These are phyloP conservation scores for Venturia effusa DNA, from an alignment of 2,329 filamentous ascomycete genomes.

Conservation along the genomic window DNA sequence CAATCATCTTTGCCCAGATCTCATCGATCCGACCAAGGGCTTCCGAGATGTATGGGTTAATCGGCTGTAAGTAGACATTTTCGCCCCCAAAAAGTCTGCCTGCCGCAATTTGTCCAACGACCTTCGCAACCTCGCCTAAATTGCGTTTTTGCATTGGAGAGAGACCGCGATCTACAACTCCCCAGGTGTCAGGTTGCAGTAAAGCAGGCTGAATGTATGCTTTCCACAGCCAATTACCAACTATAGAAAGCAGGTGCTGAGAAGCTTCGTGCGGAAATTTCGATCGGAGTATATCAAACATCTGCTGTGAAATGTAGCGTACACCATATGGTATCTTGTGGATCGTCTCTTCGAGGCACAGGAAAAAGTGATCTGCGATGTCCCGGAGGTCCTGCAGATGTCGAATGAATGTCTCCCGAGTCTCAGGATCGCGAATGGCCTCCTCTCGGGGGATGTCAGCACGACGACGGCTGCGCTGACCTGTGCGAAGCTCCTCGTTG, in stretches of 20 bases:
- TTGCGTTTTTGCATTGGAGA: slow-evolving; percentile 91
- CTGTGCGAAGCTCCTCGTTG: slow-evolving; percentile 91
- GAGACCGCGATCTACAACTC: slow-evolving; percentile 80
- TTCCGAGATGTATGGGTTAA: slow-evolving; percentile 84
- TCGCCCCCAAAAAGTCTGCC: slow-evolving; percentile 86
- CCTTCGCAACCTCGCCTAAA: slow-evolving; percentile 79
- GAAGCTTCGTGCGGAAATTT: slow-evolving; percentile 74
- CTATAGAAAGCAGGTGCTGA: slow-evolving; percentile 67
- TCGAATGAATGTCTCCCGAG: slow-evolving; percentile 82
- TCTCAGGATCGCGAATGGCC: slow-evolving; percentile 93
- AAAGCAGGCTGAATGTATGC: slow-evolving; percentile 87
- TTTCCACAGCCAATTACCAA: slow-evolving; percentile 87
- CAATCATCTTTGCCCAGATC: slow-evolving; percentile 67
- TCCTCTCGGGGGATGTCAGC: slow-evolving; percentile 82
- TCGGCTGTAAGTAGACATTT: slow-evolving; percentile 87
- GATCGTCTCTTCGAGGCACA: slow-evolving; percentile 68
- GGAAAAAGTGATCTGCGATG: slow-evolving; percentile 84
- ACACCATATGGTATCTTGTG: slow-evolving; percentile 89
- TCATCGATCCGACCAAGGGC: slow-evolving; percentile 69
- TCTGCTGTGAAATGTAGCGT: slow-evolving; percentile 77
- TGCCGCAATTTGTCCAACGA: slow-evolving; percentile 78
- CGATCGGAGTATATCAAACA: slow-evolving; percentile 64
- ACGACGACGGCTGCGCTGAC: slow-evolving; percentile 67
- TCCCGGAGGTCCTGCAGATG: slow-evolving; percentile 89
- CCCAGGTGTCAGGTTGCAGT: slow-evolving; percentile 81